Evolutionary conservation across 768 basidiomycete genomes (phyloP).

Genomic region (Hericium coralloides): DNA sequence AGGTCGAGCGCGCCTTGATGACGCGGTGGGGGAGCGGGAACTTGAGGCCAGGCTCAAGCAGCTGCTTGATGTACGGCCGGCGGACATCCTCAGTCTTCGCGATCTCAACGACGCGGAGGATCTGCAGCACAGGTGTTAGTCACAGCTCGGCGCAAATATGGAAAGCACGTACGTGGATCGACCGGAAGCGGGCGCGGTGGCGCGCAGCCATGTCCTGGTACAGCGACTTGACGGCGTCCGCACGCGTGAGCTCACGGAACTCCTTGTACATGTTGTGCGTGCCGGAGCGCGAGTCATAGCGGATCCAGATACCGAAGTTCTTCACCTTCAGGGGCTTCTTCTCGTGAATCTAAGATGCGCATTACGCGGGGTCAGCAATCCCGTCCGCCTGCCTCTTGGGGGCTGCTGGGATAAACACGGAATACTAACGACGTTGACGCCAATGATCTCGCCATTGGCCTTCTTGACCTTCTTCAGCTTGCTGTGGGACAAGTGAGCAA

Average conservation of each 20-base stretch:
- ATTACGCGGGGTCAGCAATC: slow-evolving; percentile 22
- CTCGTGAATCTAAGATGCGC: slow-evolving; percentile 75
- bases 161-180: slow-evolving; percentile 72
- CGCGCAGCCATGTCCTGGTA: slow-evolving; percentile 99
- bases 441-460: slow-evolving; percentile 98
- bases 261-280: slow-evolving; percentile 99
- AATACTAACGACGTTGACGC: slow-evolving; percentile 90
- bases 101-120: slow-evolving; percentile 95
- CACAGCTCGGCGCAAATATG: not conserved
- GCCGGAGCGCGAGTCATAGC: slow-evolving; percentile 98
- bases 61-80: slow-evolving; percentile 97
- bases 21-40: slow-evolving; percentile 97
- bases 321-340: slow-evolving; percentile 98
- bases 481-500: slow-evolving; percentile 28
- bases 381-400: slow-evolving; percentile 84
- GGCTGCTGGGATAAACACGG: slow-evolving; percentile 39
- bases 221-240: slow-evolving; percentile 90
- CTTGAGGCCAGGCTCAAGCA: slow-evolving; percentile 81
- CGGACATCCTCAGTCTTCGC: slow-evolving; percentile 87
- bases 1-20: slow-evolving; percentile 67
- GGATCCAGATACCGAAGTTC: slow-evolving; percentile 99
- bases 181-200: slow-evolving; percentile 98
- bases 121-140: slow-evolving; percentile 36
- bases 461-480: slow-evolving; percentile 99
- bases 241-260: slow-evolving; percentile 91